Evolutionary conservation across 768 basidiomycete genomes (phyloP).

Genomic region (Lyophyllum semitale): DNA sequence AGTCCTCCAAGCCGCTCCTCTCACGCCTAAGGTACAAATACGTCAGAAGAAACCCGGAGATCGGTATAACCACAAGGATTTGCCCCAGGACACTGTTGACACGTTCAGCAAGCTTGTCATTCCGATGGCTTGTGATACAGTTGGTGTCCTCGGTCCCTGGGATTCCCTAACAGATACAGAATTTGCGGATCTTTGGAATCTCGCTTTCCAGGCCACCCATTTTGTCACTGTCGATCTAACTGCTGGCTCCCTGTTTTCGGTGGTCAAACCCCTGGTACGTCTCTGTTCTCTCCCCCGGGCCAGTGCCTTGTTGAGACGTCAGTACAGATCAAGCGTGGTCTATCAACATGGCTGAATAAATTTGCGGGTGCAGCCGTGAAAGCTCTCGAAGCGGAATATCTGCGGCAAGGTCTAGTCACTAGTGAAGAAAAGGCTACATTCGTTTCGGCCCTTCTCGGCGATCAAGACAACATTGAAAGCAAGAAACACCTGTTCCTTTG

Average conservation of each 20-base stretch:
- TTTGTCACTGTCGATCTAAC: neutral
- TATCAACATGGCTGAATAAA: slow-evolving; percentile 2
- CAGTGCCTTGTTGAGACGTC: neutral
- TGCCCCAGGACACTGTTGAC: neutral
- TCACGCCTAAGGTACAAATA: neutral
- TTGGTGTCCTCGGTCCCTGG: neutral
- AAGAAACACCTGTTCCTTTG: neutral
- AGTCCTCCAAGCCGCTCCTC: neutral
- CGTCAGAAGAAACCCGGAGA: neutral
- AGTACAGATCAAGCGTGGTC: neutral
- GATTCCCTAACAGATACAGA: neutral
- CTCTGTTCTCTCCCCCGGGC: neutral
- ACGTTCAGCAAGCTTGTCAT: neutral
- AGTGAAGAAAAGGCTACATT: neutral
- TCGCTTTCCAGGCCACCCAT: neutral
- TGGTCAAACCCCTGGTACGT: neutral
- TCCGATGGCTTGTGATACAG: neutral
- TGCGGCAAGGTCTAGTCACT: neutral
- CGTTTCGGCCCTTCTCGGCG: neutral
- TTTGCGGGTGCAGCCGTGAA: neutral
- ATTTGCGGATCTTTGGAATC: neutral
- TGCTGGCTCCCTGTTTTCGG: neutral
- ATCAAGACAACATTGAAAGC: neutral
- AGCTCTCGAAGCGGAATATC: neutral
- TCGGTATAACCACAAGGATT: neutral